Evolutionary conservation across 2,329 filamentous ascomycete genomes (phyloP), one percentile per base, ranked within the genome.

Genomic region (Ophiostoma perfectum): DNA sequence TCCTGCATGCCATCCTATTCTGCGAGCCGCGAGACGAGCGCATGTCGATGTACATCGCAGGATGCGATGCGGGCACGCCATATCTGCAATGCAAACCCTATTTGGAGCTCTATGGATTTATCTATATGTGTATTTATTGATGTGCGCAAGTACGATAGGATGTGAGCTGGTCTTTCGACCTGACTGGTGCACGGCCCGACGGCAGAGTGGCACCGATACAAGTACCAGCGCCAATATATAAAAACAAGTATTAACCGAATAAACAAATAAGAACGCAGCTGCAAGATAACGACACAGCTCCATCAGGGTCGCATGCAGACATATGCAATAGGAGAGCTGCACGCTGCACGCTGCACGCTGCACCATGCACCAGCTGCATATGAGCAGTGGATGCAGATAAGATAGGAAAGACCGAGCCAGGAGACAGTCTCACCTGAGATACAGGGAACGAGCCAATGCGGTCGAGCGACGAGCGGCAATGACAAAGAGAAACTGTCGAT

Each of bases 21-120:
- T 4, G 12, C 4, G 18, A 36, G 49, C 49, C 49, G 12, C 4
- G 18, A 36, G 49, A n/a, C 49, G 49, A 55, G 45, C 14, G 49
- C 49, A 55, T 36, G n/a, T 8, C 27, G 49, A 7, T 16, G 49
- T 9, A 27, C 27, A 27, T 27, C 27, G 27, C 27, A 27, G n/a
- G n/a, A 55, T 55, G 49, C 49, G 8, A 55, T 55, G 49, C 49
- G 18, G 49, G 49, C 49, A 55, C n/a, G 49, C 49, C 49, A 55
- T 55, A 47, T 12, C n/a, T 47, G 45, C 12, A 47, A 5, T 12
- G 2, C n/a, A 14, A 16, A 44, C 12, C 8, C 8, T 44, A 12
- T 5, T 9, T 44, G 5, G 5, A 9, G 42, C 5, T 44, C 12
- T 44, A 14, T 27, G 27, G 27, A 47, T 47, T 3, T 1, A 4